Percentiles rank a stretch among this genome's conserved stretches.
phyloP scores from a whole-genome alignment of 345 rosid genomes.

The Ailanthus altissimus region DNA sequence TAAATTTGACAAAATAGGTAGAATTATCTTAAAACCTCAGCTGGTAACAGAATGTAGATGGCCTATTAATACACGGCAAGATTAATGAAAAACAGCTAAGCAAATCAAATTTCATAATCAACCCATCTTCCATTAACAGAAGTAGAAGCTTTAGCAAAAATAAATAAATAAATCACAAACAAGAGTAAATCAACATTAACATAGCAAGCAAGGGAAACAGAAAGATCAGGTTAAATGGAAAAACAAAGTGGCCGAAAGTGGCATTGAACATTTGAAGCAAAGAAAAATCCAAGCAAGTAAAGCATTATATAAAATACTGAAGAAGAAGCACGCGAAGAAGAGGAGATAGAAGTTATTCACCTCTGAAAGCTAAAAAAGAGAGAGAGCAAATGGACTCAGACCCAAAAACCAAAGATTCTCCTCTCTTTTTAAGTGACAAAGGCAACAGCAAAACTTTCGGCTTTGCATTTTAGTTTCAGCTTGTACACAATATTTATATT shows the following conservation, averaged over 20 bases:
- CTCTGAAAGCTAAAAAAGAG: slow-evolving; percentile 12
- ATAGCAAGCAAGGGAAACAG: background rate
- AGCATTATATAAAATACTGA: slow-evolving; percentile 2
- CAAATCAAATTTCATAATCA: slow-evolving; percentile 19
- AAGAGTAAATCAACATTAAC: slow-evolving; percentile 6
- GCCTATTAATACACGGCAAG: background rate
- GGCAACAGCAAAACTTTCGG: slow-evolving; percentile 12
- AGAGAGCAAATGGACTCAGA: background rate
- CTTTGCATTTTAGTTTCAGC: background rate
- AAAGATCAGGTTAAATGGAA: background rate
- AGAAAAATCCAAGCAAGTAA: slow-evolving; percentile 7
- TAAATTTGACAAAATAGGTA: slow-evolving; percentile 19
- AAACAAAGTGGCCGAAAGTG: slow-evolving; percentile 12
- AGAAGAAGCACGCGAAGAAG: slow-evolving; percentile 20
- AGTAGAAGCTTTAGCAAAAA: background rate
- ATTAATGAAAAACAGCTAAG: slow-evolving; percentile 4
- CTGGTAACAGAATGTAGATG: background rate
- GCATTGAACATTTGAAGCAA: slow-evolving; percentile 18
- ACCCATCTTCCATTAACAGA: slow-evolving; percentile 14
- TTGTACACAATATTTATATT: background rate
- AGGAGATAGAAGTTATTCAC: slow-evolving; percentile 24
- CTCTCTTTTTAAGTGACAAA: background rate
- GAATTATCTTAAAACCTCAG: slow-evolving; percentile 13
- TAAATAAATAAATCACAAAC: background rate
- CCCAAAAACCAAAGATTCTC: slow-evolving; percentile 26